These are phyloP conservation scores for Backusella macrospora DNA, from an alignment of 192 early-diverging fungal species.

Conservation along the genomic window DNA sequence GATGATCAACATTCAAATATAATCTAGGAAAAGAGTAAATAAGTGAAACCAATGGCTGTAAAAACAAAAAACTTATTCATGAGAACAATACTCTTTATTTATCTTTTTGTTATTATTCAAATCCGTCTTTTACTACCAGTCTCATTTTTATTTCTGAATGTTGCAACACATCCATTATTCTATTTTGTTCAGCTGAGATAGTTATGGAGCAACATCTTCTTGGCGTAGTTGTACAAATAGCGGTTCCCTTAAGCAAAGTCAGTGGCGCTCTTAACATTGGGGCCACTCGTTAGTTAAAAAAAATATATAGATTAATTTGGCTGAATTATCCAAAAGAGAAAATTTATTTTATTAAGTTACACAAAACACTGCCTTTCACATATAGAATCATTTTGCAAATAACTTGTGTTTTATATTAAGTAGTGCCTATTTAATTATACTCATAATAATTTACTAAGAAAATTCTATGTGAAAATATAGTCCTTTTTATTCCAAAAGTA, in stretches of 20 bases:
- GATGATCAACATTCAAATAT: background rate
- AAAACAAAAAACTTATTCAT: background rate
- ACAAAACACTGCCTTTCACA: slow-evolving; percentile 1
- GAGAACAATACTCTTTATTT: background rate
- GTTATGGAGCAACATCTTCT: background rate
- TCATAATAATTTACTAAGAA: background rate
- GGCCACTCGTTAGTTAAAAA: background rate
- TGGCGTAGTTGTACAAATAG: slow-evolving; percentile 11
- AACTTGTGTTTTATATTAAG: background rate
- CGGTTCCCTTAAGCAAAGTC: background rate
- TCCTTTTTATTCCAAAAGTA: background rate
- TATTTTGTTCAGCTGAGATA: slow-evolving; percentile 1
- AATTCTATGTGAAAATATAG: background rate
- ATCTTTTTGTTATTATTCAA: too few relatives aligned
- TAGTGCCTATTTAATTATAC: background rate
- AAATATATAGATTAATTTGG: slow-evolving; percentile 7
- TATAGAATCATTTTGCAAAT: background rate
- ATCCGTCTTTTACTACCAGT: too few relatives aligned
- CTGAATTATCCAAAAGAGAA: slow-evolving; percentile 12
- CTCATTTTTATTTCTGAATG: too few relatives aligned
- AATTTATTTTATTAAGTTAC: background rate
- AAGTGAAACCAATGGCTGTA: background rate
- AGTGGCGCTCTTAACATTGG: slow-evolving; percentile 4
- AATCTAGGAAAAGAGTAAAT: background rate
- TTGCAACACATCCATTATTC: background rate